Base-by-base conservation (phyloP, 2,329 filamentous ascomycete genomes). In the Dactylellina leptospora region DNA sequence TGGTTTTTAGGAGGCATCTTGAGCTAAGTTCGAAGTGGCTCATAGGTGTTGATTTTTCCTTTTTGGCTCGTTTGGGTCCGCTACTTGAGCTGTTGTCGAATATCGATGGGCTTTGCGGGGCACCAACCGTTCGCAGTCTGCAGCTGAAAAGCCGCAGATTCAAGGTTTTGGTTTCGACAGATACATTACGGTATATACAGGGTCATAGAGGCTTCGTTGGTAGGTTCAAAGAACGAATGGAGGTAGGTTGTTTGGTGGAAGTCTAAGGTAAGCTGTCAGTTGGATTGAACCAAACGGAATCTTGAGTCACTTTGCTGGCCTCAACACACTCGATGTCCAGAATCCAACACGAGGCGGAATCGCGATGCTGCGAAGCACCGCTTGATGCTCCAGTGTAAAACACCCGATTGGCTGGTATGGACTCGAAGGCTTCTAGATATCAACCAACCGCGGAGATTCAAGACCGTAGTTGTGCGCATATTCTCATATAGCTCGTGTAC, bases 1-100 rank as follows among this genome's bases (percentile, higher is more conserved):
- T 73, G 71, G 23, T 75, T 74, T 45, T 75, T 75, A 20, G 75
- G 75, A 28, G 75, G 68, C 45, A 72, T 74, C 27, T 56, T 68
- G 62, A 38, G n/a, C n/a, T n/a, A n/a, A 25, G 16, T 27, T 45
- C 2, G 22, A 10, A 18, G 4, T 40, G 44, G 16, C 23, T 59
- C 20, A 45, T 59, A 23, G n/a, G 42, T 13, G 40, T 54, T 50
- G 61, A 58, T 51, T 56, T 51, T 25, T 56, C 27, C 36, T 58
- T 33, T 59, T 42, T 44, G 55, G 70, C 61, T 55, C 13, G 30
- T 13, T 33, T 33, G 30, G 13, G n/a, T 33, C 6, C 51, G 55
- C 48, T 54, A 55, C 55, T 59, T 53, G 47, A 51, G 30, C 28
- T 60, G 36, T 40, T 40, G 36, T 16, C 36, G 11, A 40, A 40